These are phyloP conservation scores for Termitomyces sp. DNA, from an alignment of 768 basidiomycete genomes.

Conservation along the genomic window DNA sequence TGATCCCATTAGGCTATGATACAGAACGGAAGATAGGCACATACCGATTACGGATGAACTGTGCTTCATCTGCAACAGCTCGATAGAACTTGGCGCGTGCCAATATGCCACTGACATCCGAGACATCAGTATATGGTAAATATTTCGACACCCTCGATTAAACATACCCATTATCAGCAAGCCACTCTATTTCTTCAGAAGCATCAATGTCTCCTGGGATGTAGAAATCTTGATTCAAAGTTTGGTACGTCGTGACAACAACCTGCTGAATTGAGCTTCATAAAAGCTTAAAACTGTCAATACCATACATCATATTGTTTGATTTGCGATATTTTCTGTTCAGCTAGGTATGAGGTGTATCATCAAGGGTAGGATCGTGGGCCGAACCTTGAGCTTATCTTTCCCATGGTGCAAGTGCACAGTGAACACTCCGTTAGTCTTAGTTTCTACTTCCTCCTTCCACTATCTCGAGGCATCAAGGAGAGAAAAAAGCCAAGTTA, in stretches of 20 bases:
- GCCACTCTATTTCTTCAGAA: conserved; percentile 44
- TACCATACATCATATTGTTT: conserved; percentile 44
- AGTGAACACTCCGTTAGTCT: conserved; percentile 56
- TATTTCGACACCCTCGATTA: neutral
- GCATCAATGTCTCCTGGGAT: conserved; percentile 44
- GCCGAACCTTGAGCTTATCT: conserved; percentile 51
- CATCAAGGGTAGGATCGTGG: neutral
- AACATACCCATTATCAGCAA: conserved; percentile 44
- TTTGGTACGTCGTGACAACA: conserved; percentile 76
- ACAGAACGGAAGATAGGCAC: neutral
- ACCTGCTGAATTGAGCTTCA: conserved; percentile 32
- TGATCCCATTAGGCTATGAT: neutral
- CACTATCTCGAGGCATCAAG: conserved; percentile 34
- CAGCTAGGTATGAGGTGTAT: neutral
- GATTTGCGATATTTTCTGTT: conserved; percentile 39
- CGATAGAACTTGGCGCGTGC: conserved; percentile 62
- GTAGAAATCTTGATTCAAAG: conserved; percentile 54
- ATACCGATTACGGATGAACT: conserved; percentile 66
- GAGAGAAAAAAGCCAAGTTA: neutral
- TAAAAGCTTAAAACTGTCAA: neutral
- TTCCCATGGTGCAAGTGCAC: conserved; percentile 72
- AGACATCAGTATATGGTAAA: neutral
- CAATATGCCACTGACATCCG: conserved; percentile 46
- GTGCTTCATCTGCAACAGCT: conserved; percentile 75
- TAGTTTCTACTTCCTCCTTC: conserved; percentile 69